Evolutionary conservation across 352 stramenopile species (phyloP).

Genomic region (Phytopythium litorale): DNA sequence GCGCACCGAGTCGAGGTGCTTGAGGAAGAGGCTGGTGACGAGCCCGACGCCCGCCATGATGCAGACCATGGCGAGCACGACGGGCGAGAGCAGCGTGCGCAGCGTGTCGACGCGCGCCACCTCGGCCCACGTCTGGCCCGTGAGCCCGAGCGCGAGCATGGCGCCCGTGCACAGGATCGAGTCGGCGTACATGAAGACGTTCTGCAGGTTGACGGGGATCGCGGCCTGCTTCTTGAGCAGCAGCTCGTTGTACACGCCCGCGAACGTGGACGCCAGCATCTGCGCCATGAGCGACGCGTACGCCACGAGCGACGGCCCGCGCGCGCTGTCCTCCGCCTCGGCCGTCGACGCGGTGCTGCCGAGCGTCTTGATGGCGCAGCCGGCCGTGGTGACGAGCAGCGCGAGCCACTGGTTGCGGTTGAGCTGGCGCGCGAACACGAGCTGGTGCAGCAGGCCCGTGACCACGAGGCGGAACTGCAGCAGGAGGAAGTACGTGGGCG

Average conservation of each 20-base stretch:
- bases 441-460: constrained; percentile 70
- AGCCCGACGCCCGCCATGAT: constrained; percentile 83
- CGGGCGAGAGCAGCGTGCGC: constrained; percentile 59
- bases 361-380: constrained; percentile 79
- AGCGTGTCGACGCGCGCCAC: constrained; percentile 47
- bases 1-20: constrained; percentile 73
- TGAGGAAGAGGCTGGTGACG: constrained; percentile 80
- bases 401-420: constrained; percentile 81
- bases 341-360: constrained; percentile 21
- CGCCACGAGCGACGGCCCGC: constrained; percentile 29
- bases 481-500: constrained; percentile 74
- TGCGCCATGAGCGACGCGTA: constrained; percentile 67
- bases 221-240: constrained; percentile 71
- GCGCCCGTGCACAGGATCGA: constrained; percentile 65
- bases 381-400: constrained; percentile 59
- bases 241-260: constrained; percentile 81
- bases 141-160: constrained; percentile 68
- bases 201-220: constrained; percentile 75
- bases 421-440: constrained; percentile 69
- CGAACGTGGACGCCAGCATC: constrained; percentile 81
- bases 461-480: constrained; percentile 81
- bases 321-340: neutral
- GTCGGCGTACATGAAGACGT: constrained; percentile 85
- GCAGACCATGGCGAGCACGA: constrained; percentile 75
- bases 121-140: constrained; percentile 57